These are phyloP conservation scores for Pseudogymnoascus sp. DNA, from an alignment of 2,329 filamentous ascomycete genomes.

Conservation along the genomic window DNA sequence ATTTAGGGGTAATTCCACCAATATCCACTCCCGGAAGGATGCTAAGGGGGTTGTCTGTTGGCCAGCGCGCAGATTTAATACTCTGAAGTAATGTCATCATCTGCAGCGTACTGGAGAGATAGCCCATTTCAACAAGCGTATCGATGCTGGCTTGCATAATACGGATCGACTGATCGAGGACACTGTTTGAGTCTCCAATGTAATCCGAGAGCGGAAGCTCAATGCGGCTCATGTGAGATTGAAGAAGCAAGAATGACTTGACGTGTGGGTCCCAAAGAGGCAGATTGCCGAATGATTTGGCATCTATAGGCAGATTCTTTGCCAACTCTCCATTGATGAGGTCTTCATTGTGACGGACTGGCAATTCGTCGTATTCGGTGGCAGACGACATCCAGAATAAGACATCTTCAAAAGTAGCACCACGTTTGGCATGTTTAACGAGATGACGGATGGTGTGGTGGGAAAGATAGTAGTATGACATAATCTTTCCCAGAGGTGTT, in stretches of 20 bases:
- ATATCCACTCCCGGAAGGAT: slow-evolving; percentile 67
- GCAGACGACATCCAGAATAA: slow-evolving; percentile 89
- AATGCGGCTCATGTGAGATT: slow-evolving; percentile 90
- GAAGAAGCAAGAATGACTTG: slow-evolving; percentile 87
- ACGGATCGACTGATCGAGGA: slow-evolving; percentile 92
- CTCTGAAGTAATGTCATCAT: slow-evolving; percentile 85
- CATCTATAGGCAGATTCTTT: slow-evolving; percentile 61
- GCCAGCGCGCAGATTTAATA: slow-evolving; percentile 90
- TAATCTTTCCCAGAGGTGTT: slow-evolving; percentile 91
- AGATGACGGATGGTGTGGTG: slow-evolving; percentile 90
- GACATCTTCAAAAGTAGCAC: slow-evolving; percentile 72
- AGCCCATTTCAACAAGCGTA: slow-evolving; percentile 82
- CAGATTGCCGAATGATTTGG: slow-evolving; percentile 50
- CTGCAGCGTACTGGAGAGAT: slow-evolving; percentile 65
- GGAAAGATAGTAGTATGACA: slow-evolving; percentile 98
- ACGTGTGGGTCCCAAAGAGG: slow-evolving; percentile 99
- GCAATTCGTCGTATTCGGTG: slow-evolving; percentile 93
- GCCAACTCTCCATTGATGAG: slow-evolving; percentile 90
- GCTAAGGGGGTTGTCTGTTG: slow-evolving; percentile 67
- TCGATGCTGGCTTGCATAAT: slow-evolving; percentile 95
- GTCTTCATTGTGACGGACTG: slow-evolving; percentile 96
- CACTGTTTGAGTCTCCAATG: slow-evolving; percentile 82
- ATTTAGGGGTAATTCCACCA: slow-evolving; percentile 27
- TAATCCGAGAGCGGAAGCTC: slow-evolving; percentile 94
- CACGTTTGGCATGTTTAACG: slow-evolving; percentile 63